Evolutionary conservation across 352 stramenopile genomes (phyloP).

Genomic region (Achlya hypogyna): DNA sequence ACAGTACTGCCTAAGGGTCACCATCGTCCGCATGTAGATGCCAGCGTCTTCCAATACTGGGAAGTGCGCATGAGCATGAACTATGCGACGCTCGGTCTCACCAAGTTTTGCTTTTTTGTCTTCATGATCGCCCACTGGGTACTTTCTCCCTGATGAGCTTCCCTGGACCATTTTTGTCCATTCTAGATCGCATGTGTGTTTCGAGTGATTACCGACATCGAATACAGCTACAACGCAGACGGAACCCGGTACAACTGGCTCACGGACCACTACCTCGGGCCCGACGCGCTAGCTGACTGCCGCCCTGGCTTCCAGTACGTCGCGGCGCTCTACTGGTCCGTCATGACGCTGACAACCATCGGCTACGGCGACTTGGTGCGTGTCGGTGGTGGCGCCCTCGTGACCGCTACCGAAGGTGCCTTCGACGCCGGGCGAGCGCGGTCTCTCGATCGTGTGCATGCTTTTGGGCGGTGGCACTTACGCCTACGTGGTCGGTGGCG

Average conservation of each 20-base stretch:
- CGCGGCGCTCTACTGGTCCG: constrained; percentile 64
- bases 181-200: constrained; percentile 35
- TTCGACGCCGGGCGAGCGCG: constrained; percentile 43
- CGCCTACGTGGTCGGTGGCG: constrained; percentile 20
- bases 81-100: constrained; percentile 8
- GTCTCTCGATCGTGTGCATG: constrained; percentile 21
- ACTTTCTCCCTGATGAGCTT: not conserved
- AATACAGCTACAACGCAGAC: constrained; percentile 51
- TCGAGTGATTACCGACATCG: constrained; percentile 46
- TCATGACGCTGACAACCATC: constrained; percentile 73
- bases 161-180: not conserved
- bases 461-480: constrained; percentile 18
- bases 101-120: constrained; percentile 18
- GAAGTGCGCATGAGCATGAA: constrained; percentile 17
- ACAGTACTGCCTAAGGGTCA: not conserved
- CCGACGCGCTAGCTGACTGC: constrained; percentile 26
- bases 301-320: constrained; percentile 48
- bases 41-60: constrained; percentile 6
- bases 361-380: constrained; percentile 53
- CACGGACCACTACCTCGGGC: constrained; percentile 27
- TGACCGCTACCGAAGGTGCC: constrained; percentile 21
- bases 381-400: not conserved
- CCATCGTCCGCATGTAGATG: not conserved
- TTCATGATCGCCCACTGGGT: constrained; percentile 34
- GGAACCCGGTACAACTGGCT: constrained; percentile 61